Evolutionary conservation across 2,329 filamentous ascomycete genomes (phyloP).

Genomic region (Akanthomyces muscarius): DNA sequence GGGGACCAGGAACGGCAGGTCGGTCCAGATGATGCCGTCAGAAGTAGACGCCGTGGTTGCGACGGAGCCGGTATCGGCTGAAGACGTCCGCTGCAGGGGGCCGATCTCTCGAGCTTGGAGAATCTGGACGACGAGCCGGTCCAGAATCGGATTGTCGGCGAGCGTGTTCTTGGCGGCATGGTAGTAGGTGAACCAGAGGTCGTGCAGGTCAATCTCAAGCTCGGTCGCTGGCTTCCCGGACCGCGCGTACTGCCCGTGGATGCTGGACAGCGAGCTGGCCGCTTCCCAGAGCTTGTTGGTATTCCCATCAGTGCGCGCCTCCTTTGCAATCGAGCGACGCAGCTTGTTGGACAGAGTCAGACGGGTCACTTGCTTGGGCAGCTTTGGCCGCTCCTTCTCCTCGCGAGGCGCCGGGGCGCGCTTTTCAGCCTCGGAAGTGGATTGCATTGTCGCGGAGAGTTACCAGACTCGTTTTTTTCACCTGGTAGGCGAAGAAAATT

Average conservation of each 20-base stretch:
- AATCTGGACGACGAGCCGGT: constrained; percentile 4
- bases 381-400: too few species aligned
- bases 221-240: neutral
- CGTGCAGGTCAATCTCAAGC: constrained; percentile 9
- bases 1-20: neutral
- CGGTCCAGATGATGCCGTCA: neutral
- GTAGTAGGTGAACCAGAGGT: constrained; percentile 12
- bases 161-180: neutral
- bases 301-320: neutral
- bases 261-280: neutral
- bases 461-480: too few species aligned
- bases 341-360: neutral
- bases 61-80: neutral
- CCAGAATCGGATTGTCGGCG: neutral
- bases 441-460: too few species aligned
- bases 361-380: neutral
- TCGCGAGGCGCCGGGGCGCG: too few species aligned
- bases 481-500: too few species aligned
- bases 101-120: neutral
- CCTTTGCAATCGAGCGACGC: neutral
- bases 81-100: neutral
- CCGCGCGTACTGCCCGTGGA: neutral
- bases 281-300: neutral
- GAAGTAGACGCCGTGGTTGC: neutral
- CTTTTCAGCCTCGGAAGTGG: too few species aligned